Evolutionary conservation across 768 basidiomycete genomes (phyloP).

Genomic region (Udeniomyces megalosporus): DNA sequence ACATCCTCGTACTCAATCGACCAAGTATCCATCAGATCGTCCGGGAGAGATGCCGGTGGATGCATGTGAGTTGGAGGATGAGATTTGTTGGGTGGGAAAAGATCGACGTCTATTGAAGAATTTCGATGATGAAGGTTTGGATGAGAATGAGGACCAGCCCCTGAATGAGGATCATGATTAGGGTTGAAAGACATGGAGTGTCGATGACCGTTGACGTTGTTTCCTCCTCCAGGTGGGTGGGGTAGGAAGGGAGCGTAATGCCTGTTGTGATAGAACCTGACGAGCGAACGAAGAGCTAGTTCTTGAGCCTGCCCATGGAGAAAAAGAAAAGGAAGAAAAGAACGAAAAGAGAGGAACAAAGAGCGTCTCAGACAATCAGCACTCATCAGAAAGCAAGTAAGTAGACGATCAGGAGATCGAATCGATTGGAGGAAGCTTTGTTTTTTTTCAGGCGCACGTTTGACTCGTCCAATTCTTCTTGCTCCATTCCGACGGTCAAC

Average conservation of each 20-base stretch:
- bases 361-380: too few species aligned
- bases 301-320: constrained; percentile 58
- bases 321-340: neutral
- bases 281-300: constrained; percentile 76
- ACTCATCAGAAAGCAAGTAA: too few species aligned
- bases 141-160: constrained; percentile 10
- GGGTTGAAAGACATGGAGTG: constrained; percentile 26
- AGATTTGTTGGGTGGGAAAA: constrained; percentile 85
- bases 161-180: constrained; percentile 13
- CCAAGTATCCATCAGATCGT: constrained; percentile 76
- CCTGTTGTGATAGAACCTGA: constrained; percentile 90
- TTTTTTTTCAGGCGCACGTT: constrained; percentile 47
- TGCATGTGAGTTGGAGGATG: constrained; percentile 53
- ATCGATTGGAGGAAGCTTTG: too few species aligned
- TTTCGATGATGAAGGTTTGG: neutral
- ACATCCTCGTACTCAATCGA: constrained; percentile 89
- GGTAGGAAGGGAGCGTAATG: constrained; percentile 63
- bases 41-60: constrained; percentile 26
- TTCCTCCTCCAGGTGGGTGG: too few species aligned
- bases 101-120: constrained; percentile 48
- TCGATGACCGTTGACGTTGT: constrained; percentile 37
- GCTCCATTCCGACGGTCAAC: constrained; percentile 82
- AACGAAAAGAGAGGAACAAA: neutral
- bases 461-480: constrained; percentile 71
- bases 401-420: too few species aligned